Evolutionary conservation across 2,329 filamentous ascomycete genomes (phyloP), one percentile per base, ranked within the genome.

Genomic region (Epichloe uncinata): DNA sequence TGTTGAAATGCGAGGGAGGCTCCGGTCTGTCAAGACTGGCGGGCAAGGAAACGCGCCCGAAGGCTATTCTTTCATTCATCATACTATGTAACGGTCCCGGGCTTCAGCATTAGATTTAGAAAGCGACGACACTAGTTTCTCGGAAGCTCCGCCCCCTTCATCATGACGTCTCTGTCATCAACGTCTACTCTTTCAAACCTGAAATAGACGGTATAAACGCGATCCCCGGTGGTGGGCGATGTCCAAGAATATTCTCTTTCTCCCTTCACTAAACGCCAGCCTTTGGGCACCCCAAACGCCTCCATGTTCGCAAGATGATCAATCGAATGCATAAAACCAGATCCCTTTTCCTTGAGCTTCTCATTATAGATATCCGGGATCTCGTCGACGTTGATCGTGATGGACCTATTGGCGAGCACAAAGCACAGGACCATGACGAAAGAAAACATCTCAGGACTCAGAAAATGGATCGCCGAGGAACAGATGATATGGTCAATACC

Each of bases 301-400:
- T 48, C 35, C 46, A 48, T 42, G 12, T 26, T 26, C n/a, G 37
- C 12, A 2, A 48, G 5, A 15, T 48, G 46, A 13, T 48, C 36
- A 33, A 1, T 34, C 40, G 26, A 33, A 20, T 5, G n/a, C 8
- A 18, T 36, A 12, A 2, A 15, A 5, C 1, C 36, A 3, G 8
- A 2, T 7, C 45, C 45, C 5, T 4, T 13, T 18, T 34, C 13
- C 20, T 15, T 22, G 2, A 47, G 15, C 2, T n/a, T 20, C 2
- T n/a, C 18, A 9, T 47, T 47, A 36, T 40, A 47, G 5, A 1
- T n/a, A 5, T 42, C 38, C 5, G 46, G 13, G 11, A 42, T 42
- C 38, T 42, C 46, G 11, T 48, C 46, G 7, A 48, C n/a, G 5
- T 16, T 42, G n/a, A 48, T n/a, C 18, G 46, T 48, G 46, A 48